A percentile compares a stretch with the other conserved stretches of the same genome.
Evolutionary conservation across 2,329 filamentous ascomycete genomes (phyloP).

Genomic region (Arthrocladium fulminans): DNA sequence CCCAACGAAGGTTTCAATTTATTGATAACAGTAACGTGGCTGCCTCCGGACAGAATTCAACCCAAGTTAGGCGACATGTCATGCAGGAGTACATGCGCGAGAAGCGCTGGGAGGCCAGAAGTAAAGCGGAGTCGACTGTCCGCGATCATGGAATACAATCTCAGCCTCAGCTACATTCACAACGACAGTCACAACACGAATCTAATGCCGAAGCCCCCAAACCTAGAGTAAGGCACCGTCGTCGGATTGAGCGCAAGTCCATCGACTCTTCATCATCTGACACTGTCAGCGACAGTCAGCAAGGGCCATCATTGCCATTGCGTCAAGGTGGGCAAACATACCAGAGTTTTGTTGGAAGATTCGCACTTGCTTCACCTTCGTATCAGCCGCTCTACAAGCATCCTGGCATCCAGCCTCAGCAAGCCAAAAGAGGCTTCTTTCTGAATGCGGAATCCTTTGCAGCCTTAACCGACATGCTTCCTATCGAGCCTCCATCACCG

Average conservation of each 20-base stretch:
- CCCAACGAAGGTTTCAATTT: slow-evolving; percentile 30
- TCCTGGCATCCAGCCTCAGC: neutral
- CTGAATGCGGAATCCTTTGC: slow-evolving; percentile 13
- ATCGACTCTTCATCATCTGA: too few species aligned
- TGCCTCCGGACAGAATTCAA: slow-evolving; percentile 27
- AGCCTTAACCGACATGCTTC: slow-evolving; percentile 11
- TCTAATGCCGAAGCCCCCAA: too few species aligned
- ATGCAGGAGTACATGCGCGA: slow-evolving; percentile 37
- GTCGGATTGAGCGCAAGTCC: too few species aligned
- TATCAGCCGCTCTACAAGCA: too few species aligned
- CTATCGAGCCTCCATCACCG: slow-evolving; percentile 8
- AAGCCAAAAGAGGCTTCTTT: slow-evolving; percentile 2
- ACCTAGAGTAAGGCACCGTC: too few species aligned
- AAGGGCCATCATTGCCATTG: too few species aligned
- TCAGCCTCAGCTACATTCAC: neutral
- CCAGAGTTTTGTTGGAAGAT: too few species aligned
- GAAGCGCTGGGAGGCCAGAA: slow-evolving; percentile 22
- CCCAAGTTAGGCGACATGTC: slow-evolving; percentile 36
- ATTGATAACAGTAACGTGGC: slow-evolving; percentile 32
- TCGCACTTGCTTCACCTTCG: too few species aligned
- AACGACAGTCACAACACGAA: too few species aligned
- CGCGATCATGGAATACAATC: neutral
- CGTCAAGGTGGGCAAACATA: too few species aligned
- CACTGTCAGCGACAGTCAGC: too few species aligned
- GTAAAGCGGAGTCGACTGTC: neutral